These are phyloP conservation scores for Seiridium unicorne DNA, from an alignment of 2,329 filamentous ascomycete genomes.

Conservation along the genomic window DNA sequence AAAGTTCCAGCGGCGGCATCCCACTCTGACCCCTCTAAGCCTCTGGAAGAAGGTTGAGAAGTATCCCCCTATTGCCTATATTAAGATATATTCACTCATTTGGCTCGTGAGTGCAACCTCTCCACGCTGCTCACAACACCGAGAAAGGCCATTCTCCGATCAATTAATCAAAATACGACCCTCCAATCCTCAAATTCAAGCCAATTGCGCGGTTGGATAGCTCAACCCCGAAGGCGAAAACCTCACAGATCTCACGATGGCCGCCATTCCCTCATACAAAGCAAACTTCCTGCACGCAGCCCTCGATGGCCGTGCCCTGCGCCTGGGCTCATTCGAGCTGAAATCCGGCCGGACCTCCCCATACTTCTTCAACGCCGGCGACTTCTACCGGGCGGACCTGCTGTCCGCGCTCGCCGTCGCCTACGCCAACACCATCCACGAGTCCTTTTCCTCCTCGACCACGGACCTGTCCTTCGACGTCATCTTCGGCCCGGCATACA, in stretches of 20 bases:
- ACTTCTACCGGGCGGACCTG: slow-evolving; percentile 80
- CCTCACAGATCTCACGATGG: slow-evolving; percentile 29
- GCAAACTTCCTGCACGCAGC: slow-evolving; percentile 69
- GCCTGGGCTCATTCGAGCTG: slow-evolving; percentile 81
- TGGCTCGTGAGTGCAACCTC: no score
- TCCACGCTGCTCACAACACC: no score
- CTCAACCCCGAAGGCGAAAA: background rate
- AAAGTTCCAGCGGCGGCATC: background rate
- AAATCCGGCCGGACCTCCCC: slow-evolving; percentile 91
- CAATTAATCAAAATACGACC: no score
- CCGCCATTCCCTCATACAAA: slow-evolving; percentile 64
- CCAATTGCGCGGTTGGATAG: background rate
- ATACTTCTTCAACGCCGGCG: slow-evolving; percentile 97
- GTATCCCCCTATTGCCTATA: background rate
- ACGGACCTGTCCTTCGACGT: slow-evolving; percentile 63
- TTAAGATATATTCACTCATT: background rate
- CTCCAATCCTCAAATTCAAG: no score
- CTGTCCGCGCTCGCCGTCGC: slow-evolving; percentile 76
- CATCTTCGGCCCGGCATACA: slow-evolving; percentile 93
- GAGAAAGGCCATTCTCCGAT: no score
- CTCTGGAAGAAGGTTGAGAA: no score
- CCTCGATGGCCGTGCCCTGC: slow-evolving; percentile 67
- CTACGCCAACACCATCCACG: slow-evolving; percentile 68
- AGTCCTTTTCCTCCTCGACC: slow-evolving; percentile 26
- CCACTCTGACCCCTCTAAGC: background rate